These are phyloP conservation scores for Nannochloris sp. DNA, from an alignment of 139 green algal species.

Conservation along the genomic window DNA sequence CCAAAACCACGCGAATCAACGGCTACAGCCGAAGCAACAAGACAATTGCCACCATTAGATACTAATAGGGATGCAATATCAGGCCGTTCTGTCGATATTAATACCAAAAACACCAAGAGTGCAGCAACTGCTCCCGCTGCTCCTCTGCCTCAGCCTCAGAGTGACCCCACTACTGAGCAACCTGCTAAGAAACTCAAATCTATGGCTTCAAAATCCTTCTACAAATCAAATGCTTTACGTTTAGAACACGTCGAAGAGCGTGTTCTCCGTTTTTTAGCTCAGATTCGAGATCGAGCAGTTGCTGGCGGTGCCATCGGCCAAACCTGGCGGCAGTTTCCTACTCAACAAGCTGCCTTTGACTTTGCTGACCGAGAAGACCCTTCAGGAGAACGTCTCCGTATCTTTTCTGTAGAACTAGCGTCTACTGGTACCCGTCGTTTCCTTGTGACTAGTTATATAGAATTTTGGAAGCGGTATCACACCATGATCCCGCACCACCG, in stretches of 20 bases:
- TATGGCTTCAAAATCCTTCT: neutral
- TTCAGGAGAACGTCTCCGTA: conserved; percentile 17
- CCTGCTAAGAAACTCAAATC: neutral
- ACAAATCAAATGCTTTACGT: neutral
- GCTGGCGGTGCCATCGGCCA: neutral
- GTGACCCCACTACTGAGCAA: no score
- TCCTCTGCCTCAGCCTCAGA: neutral
- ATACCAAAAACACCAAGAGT: no score
- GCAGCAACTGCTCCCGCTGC: neutral
- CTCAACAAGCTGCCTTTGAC: conserved; percentile 46
- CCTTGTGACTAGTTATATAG: conserved; percentile 24
- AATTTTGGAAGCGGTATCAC: conserved; percentile 38
- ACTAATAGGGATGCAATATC: no score
- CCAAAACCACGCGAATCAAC: neutral
- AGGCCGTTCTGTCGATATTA: no score
- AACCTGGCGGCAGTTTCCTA: conserved; percentile 24
- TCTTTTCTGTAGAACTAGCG: conserved; percentile 34
- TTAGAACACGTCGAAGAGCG: conserved; percentile 4
- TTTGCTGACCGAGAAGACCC: conserved; percentile 22
- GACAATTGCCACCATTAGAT: neutral
- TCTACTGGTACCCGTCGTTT: conserved; percentile 27
- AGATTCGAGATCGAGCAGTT: neutral
- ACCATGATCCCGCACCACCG: conserved; percentile 14
- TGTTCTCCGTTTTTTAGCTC: conserved; percentile 6
- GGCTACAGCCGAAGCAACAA: neutral